These are phyloP conservation scores for Acanthamoeba royreba DNA, from an alignment of 208 protist genomes.

Conservation along the genomic window DNA sequence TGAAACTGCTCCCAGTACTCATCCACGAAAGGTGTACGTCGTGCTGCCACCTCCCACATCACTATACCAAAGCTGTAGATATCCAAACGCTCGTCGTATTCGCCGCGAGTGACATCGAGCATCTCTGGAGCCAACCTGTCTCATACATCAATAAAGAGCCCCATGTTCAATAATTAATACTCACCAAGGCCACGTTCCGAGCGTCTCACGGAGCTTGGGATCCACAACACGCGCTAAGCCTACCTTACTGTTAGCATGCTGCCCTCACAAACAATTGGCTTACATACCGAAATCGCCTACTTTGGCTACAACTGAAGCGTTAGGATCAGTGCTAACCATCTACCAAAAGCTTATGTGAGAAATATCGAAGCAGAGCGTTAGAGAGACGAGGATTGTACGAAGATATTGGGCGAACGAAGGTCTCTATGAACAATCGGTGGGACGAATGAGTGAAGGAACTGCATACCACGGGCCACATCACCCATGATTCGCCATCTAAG, in stretches of 20 bases:
- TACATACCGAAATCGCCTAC: conserved; percentile 64
- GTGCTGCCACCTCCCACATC: background rate
- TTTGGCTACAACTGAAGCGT: conserved; percentile 21
- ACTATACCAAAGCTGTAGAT: background rate
- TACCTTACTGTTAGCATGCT: too few species aligned
- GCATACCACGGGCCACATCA: conserved; percentile 24
- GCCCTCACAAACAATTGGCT: too few species aligned
- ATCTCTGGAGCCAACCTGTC: too few species aligned
- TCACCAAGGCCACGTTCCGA: conserved; percentile 20
- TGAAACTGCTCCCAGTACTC: background rate
- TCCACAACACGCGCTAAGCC: background rate
- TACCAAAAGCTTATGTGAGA: too few species aligned
- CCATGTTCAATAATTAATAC: too few species aligned
- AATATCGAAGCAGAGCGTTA: too few species aligned
- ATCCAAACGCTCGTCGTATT: background rate
- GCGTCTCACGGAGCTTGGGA: background rate
- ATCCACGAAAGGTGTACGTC: background rate
- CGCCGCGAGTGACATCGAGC: background rate
- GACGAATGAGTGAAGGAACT: background rate
- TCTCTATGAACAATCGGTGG: conserved; percentile 63
- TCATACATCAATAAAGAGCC: too few species aligned
- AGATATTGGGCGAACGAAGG: conserved; percentile 57
- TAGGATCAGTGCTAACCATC: background rate
- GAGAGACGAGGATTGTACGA: background rate
- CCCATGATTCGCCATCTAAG: too few species aligned